Evolutionary conservation across 345 rosid genomes (phyloP).

Genomic region (Noccaea caerulescens): DNA sequence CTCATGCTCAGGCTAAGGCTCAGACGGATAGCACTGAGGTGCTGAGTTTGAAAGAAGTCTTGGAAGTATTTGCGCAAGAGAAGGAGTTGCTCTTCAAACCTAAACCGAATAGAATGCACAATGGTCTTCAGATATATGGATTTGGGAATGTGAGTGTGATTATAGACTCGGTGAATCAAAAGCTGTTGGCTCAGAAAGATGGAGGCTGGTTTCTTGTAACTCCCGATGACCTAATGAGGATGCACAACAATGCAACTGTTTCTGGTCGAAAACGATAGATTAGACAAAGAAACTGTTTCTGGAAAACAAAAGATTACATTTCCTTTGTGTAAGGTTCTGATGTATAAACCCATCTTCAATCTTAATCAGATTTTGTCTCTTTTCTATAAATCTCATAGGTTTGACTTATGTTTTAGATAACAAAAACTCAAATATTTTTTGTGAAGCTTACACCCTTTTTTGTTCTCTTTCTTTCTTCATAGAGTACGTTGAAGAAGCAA

Average conservation of each 20-base stretch:
- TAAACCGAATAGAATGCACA: conserved; percentile 76
- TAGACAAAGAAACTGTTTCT: conserved; percentile 44
- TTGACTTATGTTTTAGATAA: conserved; percentile 10
- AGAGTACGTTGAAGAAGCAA: not conserved
- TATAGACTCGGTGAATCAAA: conserved; percentile 71
- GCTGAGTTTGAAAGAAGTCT: conserved; percentile 79
- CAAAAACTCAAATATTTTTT: conserved; percentile 8
- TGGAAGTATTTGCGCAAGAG: conserved; percentile 81
- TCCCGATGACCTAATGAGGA: conserved; percentile 74
- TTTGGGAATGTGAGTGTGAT: conserved; percentile 80
- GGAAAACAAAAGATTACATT: conserved; percentile 52
- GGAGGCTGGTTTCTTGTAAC: conserved; percentile 69
- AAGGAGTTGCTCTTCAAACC: conserved; percentile 77
- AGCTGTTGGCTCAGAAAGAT: conserved; percentile 69
- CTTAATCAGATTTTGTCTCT: conserved; percentile 18
- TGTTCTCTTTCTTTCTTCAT: not conserved
- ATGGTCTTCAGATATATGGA: conserved; percentile 85
- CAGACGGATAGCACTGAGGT: conserved; percentile 50
- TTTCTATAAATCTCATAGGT: not conserved
- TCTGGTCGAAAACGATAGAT: conserved; percentile 52
- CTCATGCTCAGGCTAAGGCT: conserved; percentile 42
- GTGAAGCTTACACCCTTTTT: conserved; percentile 10
- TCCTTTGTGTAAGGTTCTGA: not conserved
- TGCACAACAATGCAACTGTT: conserved; percentile 63
- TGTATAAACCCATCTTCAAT: conserved; percentile 20